These are phyloP conservation scores for Fusarium hainanense DNA, from an alignment of 2,329 filamentous ascomycete species.

Conservation along the genomic window DNA sequence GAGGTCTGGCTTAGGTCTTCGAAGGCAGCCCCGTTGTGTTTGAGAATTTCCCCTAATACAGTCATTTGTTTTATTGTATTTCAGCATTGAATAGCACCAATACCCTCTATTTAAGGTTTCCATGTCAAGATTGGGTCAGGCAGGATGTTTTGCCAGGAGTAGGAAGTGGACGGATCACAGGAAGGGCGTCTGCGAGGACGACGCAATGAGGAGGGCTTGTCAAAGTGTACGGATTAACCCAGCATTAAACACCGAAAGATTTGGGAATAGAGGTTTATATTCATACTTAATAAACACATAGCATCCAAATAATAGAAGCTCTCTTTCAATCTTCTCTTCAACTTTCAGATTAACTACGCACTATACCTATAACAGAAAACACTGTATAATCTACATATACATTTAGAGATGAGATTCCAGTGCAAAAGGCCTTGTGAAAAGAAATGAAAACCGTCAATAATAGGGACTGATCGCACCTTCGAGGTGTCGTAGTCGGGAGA, in stretches of 20 bases:
- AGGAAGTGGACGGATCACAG: neutral
- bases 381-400: neutral
- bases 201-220: neutral
- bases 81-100: conserved; percentile 15
- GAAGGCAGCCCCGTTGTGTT: neutral
- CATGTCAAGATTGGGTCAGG: conserved; percentile 9
- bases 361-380: neutral
- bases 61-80: conserved; percentile 8
- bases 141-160: conserved; percentile 3
- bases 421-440: neutral
- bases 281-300: conserved; percentile 6
- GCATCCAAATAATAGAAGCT: neutral
- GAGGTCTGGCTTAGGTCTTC: neutral
- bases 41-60: neutral
- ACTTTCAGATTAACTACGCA: neutral
- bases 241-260: neutral
- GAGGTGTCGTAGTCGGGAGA: conserved; percentile 3
- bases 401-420: neutral
- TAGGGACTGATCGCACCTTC: neutral
- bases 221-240: neutral
- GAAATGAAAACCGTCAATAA: neutral
- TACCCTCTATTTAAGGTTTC: conserved; percentile 22
- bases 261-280: neutral
- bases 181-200: neutral
- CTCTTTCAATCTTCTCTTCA: neutral